Evolutionary conservation across 2,329 filamentous ascomycete genomes (phyloP).

Genomic region (Aspergillus tubingensis): DNA sequence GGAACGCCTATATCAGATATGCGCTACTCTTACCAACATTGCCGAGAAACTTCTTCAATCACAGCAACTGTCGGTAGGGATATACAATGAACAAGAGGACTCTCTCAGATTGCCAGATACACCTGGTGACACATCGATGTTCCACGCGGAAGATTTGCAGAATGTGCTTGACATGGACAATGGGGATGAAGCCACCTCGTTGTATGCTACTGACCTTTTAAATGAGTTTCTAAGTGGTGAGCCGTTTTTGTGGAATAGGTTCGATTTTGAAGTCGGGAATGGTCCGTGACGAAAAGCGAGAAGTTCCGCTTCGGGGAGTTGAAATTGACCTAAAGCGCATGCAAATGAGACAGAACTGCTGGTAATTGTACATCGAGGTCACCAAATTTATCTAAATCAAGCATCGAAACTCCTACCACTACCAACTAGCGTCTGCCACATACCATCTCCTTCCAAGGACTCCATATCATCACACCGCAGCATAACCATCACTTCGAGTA

Average conservation of each 20-base stretch:
- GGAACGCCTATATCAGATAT: conserved; percentile 17
- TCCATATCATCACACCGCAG: conserved; percentile 10
- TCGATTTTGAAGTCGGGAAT: neutral
- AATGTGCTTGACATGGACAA: neutral
- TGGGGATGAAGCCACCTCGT: neutral
- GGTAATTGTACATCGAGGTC: too few relatives aligned
- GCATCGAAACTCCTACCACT: too few relatives aligned
- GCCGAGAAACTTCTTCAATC: conserved; percentile 11
- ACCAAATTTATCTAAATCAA: too few relatives aligned
- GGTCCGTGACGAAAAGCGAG: too few relatives aligned
- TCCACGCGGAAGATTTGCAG: neutral
- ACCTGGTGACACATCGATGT: neutral
- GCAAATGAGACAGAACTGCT: too few relatives aligned
- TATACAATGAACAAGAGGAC: neutral
- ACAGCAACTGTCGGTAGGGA: neutral
- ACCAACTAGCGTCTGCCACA: neutral
- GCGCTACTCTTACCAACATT: conserved; percentile 13
- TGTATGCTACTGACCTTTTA: neutral
- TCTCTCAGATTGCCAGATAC: neutral
- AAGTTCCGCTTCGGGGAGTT: too few relatives aligned
- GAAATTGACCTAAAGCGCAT: too few relatives aligned
- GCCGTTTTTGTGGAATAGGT: conserved; percentile 2
- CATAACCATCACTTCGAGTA: conserved; percentile 5
- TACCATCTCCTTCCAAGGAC: neutral
- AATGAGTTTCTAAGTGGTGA: neutral